These are phyloP conservation scores for Lodderomyces orthopsilosis DNA, from an alignment of 1,139 yeast species.

Conservation along the genomic window DNA sequence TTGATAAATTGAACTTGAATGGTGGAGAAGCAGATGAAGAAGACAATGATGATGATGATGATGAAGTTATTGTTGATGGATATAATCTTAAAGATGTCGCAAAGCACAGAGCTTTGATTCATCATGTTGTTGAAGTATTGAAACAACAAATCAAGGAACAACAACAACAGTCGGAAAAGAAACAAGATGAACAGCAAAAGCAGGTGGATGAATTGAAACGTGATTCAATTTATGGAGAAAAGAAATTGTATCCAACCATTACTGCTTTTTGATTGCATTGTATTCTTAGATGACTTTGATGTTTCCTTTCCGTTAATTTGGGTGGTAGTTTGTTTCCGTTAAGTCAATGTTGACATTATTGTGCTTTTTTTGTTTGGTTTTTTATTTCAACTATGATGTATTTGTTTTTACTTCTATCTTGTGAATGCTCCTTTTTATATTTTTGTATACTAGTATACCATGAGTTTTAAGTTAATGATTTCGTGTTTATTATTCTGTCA, in stretches of 20 bases:
- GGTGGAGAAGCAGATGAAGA: slow-evolving; percentile 12
- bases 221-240: slow-evolving; percentile 11
- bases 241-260: slow-evolving; percentile 40
- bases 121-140: slow-evolving; percentile 29
- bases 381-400: not conserved
- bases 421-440: no score
- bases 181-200: slow-evolving; percentile 5
- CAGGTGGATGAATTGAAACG: not conserved
- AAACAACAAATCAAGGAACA: slow-evolving; percentile 16
- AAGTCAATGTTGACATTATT: no score
- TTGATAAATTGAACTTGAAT: slow-evolving; percentile 13
- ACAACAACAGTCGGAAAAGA: slow-evolving; percentile 5
- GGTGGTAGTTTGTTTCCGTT: no score
- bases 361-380: not conserved
- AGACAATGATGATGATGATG: slow-evolving; percentile 10
- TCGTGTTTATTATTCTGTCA: no score
- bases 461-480: not conserved
- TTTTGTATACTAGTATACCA: not conserved
- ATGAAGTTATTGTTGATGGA: slow-evolving; percentile 13
- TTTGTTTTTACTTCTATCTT: not conserved
- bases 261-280: slow-evolving; percentile 35
- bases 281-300: not conserved
- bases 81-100: slow-evolving; percentile 28
- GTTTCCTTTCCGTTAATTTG: no score
- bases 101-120: slow-evolving; percentile 39